Conservation (phyloP, 2,329 filamentous ascomycete genomes). For the Elsinoe arachidis region DNA sequence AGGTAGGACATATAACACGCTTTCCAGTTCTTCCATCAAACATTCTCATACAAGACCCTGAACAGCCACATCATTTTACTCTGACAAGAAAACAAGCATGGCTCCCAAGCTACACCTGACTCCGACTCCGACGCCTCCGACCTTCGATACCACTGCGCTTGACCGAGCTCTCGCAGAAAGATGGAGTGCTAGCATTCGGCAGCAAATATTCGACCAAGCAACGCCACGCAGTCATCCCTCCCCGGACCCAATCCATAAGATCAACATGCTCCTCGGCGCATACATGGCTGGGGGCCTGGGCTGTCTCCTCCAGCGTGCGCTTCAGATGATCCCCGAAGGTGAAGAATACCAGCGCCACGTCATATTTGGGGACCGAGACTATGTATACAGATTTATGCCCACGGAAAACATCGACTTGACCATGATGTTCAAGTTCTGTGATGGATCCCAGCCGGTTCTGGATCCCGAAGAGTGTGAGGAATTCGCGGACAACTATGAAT, state of each 20-base stretch:
- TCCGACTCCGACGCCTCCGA: too few relatives aligned
- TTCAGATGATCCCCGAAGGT: not conserved
- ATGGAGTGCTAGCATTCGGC: too few relatives aligned
- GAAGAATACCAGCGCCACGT: not conserved
- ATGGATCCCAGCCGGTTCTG: not conserved
- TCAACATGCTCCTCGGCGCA: not conserved
- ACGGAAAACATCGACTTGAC: not conserved
- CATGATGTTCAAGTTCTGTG: not conserved
- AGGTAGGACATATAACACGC: too few relatives aligned
- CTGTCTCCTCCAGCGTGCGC: not conserved
- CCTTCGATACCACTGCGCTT: too few relatives aligned
- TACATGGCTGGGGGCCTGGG: not conserved
- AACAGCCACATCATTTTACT: too few relatives aligned
- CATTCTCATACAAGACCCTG: too few relatives aligned
- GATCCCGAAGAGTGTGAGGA: not conserved
- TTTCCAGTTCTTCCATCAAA: too few relatives aligned
- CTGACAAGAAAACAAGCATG: too few relatives aligned
- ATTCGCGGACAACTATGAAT: not conserved
- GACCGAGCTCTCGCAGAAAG: too few relatives aligned
- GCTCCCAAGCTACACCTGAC: too few relatives aligned
- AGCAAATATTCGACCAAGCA: too few relatives aligned
- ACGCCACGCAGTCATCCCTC: not conserved
- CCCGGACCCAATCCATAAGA: not conserved
- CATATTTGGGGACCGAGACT: not conserved
- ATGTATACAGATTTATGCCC: not conserved